Evolutionary conservation across 352 stramenopile genomes (phyloP).

Genomic region (Pythium brachiatum): DNA sequence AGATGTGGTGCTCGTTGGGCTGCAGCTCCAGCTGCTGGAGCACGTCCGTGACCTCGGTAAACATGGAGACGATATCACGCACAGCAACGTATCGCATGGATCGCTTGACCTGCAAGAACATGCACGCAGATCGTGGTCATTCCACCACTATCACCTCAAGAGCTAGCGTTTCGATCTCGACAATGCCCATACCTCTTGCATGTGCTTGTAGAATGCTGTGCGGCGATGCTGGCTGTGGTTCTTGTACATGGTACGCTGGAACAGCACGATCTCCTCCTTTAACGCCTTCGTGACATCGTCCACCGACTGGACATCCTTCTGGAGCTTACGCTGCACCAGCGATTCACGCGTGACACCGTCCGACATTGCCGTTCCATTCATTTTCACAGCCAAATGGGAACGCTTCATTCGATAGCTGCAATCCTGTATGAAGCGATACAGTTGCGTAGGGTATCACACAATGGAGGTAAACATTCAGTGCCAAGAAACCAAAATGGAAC

Average conservation of each 20-base stretch:
- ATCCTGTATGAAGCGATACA: conserved; percentile 9
- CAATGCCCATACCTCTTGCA: conserved; percentile 45
- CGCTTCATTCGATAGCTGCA: background rate
- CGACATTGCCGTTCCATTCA: conserved; percentile 21
- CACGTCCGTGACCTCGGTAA: conserved; percentile 39
- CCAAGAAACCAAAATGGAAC: background rate
- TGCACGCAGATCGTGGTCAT: background rate
- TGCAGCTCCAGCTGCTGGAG: conserved; percentile 46
- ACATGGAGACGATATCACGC: conserved; percentile 33
- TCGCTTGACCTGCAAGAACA: conserved; percentile 54
- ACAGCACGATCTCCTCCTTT: conserved; percentile 55
- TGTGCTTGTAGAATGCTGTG: conserved; percentile 76
- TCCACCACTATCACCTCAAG: background rate
- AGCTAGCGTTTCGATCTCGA: too few relatives aligned
- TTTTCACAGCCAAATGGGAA: conserved; percentile 1
- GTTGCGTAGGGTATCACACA: background rate
- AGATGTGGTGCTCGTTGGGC: conserved; percentile 60
- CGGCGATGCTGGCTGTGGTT: conserved; percentile 87
- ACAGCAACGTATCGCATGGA: conserved; percentile 48
- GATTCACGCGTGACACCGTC: conserved; percentile 17
- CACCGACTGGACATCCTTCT: conserved; percentile 36
- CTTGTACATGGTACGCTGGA: conserved; percentile 86
- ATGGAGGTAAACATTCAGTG: conserved; percentile 9
- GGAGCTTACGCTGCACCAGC: conserved; percentile 35
- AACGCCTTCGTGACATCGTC: conserved; percentile 42